Conservation (phyloP, 164 flowering plant species). For the Vitis amurensis region DNA sequence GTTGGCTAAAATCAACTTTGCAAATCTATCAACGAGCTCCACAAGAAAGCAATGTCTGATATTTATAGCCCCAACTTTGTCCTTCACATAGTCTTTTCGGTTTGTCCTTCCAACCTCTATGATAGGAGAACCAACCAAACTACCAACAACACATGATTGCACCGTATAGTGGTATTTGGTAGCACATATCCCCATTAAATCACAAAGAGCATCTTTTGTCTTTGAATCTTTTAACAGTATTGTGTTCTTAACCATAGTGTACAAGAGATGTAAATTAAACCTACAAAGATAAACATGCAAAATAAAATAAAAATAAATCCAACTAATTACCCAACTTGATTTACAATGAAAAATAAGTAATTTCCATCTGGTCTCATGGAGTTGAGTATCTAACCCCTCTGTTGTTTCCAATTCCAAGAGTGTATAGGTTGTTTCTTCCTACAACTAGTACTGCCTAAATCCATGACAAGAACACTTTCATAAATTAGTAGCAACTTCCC, state of each 20-base stretch:
- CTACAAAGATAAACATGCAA: neutral
- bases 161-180: conserved; percentile 27
- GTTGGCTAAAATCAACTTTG: conserved; percentile 76
- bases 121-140: conserved; percentile 64
- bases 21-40: conserved; percentile 82
- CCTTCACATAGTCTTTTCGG: conserved; percentile 74
- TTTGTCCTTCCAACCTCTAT: conserved; percentile 85
- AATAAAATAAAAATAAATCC: neutral
- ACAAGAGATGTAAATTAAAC: neutral
- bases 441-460: conserved; percentile 43
- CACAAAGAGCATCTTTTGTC: conserved; percentile 9
- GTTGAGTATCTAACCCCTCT: conserved; percentile 67
- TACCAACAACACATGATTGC: conserved; percentile 83
- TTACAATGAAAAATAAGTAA: conserved; percentile 68
- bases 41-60: conserved; percentile 76
- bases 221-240: conserved; percentile 60
- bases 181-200: too few relatives aligned
- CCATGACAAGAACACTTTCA: conserved; percentile 5
- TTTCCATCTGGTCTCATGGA: conserved; percentile 78
- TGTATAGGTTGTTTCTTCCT: conserved; percentile 56
- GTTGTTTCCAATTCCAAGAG: conserved; percentile 89
- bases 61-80: conserved; percentile 59
- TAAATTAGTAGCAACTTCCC: neutral
- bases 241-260: conserved; percentile 73
- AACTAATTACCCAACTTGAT: conserved; percentile 45